Evolutionary conservation across 306 rosid species (phyloP), one percentile per base, ranked within the genome.

Genomic region (Cucurbita ficifolia): DNA sequence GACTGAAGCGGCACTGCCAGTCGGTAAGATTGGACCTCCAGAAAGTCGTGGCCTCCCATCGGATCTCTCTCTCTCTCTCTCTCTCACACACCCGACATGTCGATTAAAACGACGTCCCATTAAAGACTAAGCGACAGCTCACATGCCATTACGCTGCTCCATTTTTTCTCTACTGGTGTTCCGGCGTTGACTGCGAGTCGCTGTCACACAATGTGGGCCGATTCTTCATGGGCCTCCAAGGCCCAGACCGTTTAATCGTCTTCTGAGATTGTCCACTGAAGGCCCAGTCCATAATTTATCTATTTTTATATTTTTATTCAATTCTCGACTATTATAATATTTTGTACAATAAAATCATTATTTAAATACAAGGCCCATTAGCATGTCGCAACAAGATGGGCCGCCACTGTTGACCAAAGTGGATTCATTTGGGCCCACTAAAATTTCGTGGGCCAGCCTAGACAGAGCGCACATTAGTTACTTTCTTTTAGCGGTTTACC

Each of bases 391-490:
- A n/a, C 68, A 70, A 21, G 35, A 74, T 70, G 61, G 72, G 55
- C 74, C 62, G 45, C 18, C 12, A 6, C 9, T 21, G 36, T 40
- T 40, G 36, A 40, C 53, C 2, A 55, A 38, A 68, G 64, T 67
- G 71, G 67, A 72, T 8, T 75, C 8, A 54, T 49, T 6, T 52
- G 74, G 84, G 53, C 74, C 78, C 84, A 42, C 74, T 4, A 8
- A 22, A 21, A 80, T 72, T 29, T 57, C 5, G 42, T 43, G 77
- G 84, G 75, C 77, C 86, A 67, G 63, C 36, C n/a, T 21, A 7
- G 10, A n/a, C 65, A n/a, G 21, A 10, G 82, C 83, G 84, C 79
- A 75, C 45, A 39, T 67, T 78, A 64, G 74, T 18, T 7, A 1
- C 33, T 29, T 7, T 8, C 2, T 54, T 54, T 8, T 3, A 3